Evolutionary conservation across 2,329 filamentous ascomycete genomes (phyloP).

Genomic region (Onygena corvina): DNA sequence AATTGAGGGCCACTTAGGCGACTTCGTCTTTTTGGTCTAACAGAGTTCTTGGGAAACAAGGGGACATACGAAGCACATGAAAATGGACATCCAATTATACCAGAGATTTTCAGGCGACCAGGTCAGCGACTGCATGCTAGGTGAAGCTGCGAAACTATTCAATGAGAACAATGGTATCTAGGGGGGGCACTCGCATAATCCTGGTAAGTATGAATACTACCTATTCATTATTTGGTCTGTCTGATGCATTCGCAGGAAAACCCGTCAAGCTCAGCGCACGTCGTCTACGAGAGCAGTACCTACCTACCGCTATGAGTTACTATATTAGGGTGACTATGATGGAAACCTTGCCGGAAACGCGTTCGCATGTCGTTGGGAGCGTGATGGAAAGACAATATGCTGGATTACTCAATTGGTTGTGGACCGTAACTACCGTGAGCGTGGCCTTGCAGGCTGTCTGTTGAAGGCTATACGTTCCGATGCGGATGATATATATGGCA

Average conservation of each 20-base stretch:
- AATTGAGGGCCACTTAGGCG: too few species aligned
- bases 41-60: background rate
- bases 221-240: conserved; percentile 25
- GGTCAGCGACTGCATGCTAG: conserved; percentile 29
- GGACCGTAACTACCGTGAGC: conserved; percentile 26
- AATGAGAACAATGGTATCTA: conserved; percentile 28
- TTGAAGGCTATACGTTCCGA: conserved; percentile 23
- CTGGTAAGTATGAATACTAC: conserved; percentile 19
- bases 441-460: conserved; percentile 27
- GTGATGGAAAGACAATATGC: conserved; percentile 24
- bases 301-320: conserved; percentile 7
- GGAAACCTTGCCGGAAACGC: conserved; percentile 19
- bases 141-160: conserved; percentile 26
- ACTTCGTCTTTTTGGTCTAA: too few species aligned
- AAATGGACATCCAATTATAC: conserved; percentile 14
- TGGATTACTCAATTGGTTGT: conserved; percentile 36
- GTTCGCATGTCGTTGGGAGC: conserved; percentile 28
- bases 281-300: conserved; percentile 12
- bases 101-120: conserved; percentile 21
- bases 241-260: conserved; percentile 18
- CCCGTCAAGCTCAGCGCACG: conserved; percentile 9
- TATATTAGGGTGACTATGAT: conserved; percentile 12
- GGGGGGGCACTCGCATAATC: conserved; percentile 16
- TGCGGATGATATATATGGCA: conserved; percentile 27
- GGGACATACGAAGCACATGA: background rate